Evolutionary conservation across 169 alveolate species (phyloP).

Genomic region (Plasmodium relictum): DNA sequence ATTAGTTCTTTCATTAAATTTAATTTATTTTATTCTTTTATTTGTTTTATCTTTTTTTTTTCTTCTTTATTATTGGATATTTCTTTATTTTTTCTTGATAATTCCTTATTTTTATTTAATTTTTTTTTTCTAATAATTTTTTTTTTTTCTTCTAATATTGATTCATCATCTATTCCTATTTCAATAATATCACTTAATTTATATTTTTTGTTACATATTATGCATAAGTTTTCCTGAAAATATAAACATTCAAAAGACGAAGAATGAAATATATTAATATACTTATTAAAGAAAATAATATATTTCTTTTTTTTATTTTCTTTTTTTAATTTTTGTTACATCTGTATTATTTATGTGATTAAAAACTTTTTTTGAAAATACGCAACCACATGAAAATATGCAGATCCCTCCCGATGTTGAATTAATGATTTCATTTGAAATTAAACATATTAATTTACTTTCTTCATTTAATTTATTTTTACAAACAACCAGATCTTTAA

Average conservation of each 20-base stretch:
- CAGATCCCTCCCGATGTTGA: constrained; percentile 63
- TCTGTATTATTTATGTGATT: constrained; percentile 16
- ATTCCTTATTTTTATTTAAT: constrained; percentile 21
- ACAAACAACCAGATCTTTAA: constrained; percentile 58
- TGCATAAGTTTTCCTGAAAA: constrained; percentile 49
- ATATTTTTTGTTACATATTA: constrained; percentile 29
- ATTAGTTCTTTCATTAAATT: too few species aligned
- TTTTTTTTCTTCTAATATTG: constrained; percentile 30
- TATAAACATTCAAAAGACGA: neutral
- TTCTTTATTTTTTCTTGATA: constrained; percentile 18
- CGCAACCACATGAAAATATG: constrained; percentile 67
- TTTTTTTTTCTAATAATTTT: constrained; percentile 17
- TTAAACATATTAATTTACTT: constrained; percentile 40
- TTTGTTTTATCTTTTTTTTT: neutral
- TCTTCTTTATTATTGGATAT: neutral
- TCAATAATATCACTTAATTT: constrained; percentile 47
- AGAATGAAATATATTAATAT: neutral
- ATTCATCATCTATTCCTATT: constrained; percentile 50
- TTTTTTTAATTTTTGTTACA: constrained; percentile 9
- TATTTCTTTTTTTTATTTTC: neutral
- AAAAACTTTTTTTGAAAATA: constrained; percentile 63
- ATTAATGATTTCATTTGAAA: constrained; percentile 73
- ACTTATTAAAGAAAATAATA: neutral
- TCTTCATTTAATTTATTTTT: constrained; percentile 66
- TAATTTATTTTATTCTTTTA: too few species aligned